A percentile compares a stretch with the other conserved stretches of the same genome.
phyloP scores from a whole-genome alignment of 306 rosid genomes.

The Ammopiptanthus mongolicus region DNA sequence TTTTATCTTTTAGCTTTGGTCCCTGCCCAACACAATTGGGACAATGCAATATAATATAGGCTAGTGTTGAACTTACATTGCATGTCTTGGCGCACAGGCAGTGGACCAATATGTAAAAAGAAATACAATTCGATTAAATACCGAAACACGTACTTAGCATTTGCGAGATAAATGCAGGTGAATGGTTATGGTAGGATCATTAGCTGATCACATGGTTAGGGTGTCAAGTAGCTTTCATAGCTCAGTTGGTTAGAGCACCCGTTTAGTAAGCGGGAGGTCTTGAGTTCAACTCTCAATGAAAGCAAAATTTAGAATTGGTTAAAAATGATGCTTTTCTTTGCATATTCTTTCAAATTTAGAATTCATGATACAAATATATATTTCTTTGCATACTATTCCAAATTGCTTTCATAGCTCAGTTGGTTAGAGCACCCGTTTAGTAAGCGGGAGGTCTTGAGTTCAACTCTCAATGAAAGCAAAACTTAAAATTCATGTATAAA shows the following conservation, averaged over 20 bases:
- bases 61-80: not conserved
- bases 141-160: not conserved
- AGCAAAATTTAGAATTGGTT: too few relatives aligned
- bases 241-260: conserved; percentile 58
- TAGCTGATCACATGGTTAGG: too few relatives aligned
- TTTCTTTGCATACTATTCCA: too few relatives aligned
- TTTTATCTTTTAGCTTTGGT: too few relatives aligned
- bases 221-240: conserved; percentile 13
- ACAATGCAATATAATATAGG: not conserved
- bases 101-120: not conserved
- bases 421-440: conserved; percentile 59
- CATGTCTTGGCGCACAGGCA: not conserved
- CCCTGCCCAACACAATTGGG: not conserved
- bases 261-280: conserved; percentile 62
- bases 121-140: too few relatives aligned
- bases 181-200: too few relatives aligned
- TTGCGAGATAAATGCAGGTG: not conserved
- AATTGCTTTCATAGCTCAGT: conserved; percentile 36
- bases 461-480: conserved; percentile 51
- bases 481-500: too few relatives aligned
- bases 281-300: conserved; percentile 58
- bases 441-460: conserved; percentile 66
- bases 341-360: too few relatives aligned
- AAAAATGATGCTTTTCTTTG: too few relatives aligned
- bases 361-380: too few relatives aligned